Evolutionary conservation across 306 rosid genomes (phyloP).

Genomic region (Castanea crenata): DNA sequence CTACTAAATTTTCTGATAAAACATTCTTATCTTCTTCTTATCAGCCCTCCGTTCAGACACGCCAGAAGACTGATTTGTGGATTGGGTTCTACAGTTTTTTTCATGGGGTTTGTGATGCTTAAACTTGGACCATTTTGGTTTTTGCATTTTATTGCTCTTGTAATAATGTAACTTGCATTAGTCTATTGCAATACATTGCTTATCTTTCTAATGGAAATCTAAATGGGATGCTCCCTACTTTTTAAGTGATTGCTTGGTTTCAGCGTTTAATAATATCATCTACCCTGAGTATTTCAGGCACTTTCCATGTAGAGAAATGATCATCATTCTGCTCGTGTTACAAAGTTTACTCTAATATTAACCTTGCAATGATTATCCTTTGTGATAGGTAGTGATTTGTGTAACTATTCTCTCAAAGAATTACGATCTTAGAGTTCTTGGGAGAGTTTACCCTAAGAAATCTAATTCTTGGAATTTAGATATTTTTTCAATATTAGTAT

Average conservation of each 20-base stretch:
- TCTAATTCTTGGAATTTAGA: too few relatives aligned
- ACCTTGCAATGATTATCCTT: too few relatives aligned
- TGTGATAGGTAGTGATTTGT: too few relatives aligned
- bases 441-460: too few relatives aligned
- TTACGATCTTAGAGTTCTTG: too few relatives aligned
- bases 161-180: slow-evolving; percentile 15
- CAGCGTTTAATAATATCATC: too few relatives aligned
- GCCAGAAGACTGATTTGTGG: slow-evolving; percentile 21
- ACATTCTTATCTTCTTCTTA: neutral
- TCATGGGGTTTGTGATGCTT: neutral
- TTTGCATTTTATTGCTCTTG: slow-evolving; percentile 11
- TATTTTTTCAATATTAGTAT: too few relatives aligned
- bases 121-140: neutral
- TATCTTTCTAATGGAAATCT: neutral
- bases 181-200: neutral
- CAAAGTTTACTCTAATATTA: too few relatives aligned
- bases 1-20: slow-evolving; percentile 16
- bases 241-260: neutral
- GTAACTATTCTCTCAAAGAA: too few relatives aligned
- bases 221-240: neutral
- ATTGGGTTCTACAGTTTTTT: neutral
- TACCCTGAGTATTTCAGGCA: too few relatives aligned
- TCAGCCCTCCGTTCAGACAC: slow-evolving; percentile 61
- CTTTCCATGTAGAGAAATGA: too few relatives aligned
- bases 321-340: too few relatives aligned